Base-by-base conservation (phyloP, 106 monocot species). In the Dactylorhiza incarnata region DNA sequence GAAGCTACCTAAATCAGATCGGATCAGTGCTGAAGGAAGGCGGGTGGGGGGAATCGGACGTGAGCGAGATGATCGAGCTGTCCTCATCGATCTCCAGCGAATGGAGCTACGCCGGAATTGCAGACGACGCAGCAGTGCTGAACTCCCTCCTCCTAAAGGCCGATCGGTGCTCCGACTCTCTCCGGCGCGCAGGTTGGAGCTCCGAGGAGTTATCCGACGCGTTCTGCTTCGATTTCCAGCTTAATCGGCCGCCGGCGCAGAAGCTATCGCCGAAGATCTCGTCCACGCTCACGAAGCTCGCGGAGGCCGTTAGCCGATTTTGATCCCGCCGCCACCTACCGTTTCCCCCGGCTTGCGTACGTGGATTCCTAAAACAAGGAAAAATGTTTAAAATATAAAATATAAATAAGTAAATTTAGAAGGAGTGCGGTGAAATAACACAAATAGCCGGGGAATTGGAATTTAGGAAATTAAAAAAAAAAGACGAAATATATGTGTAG, bases 151-250 rank as follows among this genome's bases (percentile, higher is more conserved):
- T 87, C 3, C 49, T 87, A 48, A 78, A 63, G 17, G 79, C 84
- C 20, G 79, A 84, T 50, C 78, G 87, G 25, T 82, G 84, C 12
- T 76, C 82, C 8, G 82, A 78, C n/a, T 73, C 73, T 47, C 81
- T 87, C 45, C 56, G 69, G 10, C 75, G 77, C 3, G 87, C 87
- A 3, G 87, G 87, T 43, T 87, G 87, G 87, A 84, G 79, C 76
- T 47, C 84, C 16, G 87, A 87, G 25, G 87, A 87, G 49, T 71
- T 87, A 11, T 65, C 73, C 9, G 87, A 87, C 9, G 81, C 75
- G 48, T 47, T 84, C 0, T 49, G 79, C 14, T 51, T 82, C 29
- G 78, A 55, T 4, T 79, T 81, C 49, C 69, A 79, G 20, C 49
- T 37, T 37, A 37, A 52, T 11, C 52, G 52, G 16, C 59, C 16